Percentiles rank a stretch among this genome's conserved stretches.
phyloP scores from a whole-genome alignment of 495 filamentous ascomycete genomes.

The Penicillium herquei region DNA sequence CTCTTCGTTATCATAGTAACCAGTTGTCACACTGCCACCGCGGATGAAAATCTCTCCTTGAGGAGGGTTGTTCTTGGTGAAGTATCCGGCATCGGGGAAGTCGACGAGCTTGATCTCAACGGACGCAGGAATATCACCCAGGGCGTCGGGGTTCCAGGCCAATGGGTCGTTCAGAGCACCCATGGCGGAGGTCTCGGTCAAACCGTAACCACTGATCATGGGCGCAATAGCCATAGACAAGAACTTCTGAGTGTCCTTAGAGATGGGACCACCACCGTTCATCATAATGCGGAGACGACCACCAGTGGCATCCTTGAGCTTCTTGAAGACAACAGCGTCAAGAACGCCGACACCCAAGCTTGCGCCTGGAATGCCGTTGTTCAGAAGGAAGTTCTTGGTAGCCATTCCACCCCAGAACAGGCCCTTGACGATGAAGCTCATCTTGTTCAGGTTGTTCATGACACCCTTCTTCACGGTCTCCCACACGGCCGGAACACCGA shows the following conservation, averaged over 20 bases:
- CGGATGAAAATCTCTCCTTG: constrained; percentile 95
- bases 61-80: constrained; percentile 79
- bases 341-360: constrained; percentile 60
- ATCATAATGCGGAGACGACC: constrained; percentile 76
- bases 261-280: constrained; percentile 84
- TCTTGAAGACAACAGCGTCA: constrained; percentile 81
- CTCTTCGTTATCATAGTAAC: constrained; percentile 79
- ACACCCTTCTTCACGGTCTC: constrained; percentile 99
- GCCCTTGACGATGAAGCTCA: constrained; percentile 68
- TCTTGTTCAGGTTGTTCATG: constrained; percentile 76
- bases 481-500: constrained; percentile 96
- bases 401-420: constrained; percentile 92
- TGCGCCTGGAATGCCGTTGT: constrained; percentile 70
- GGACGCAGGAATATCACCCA: constrained; percentile 78
- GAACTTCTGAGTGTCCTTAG: constrained; percentile 84
- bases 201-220: constrained; percentile 91
- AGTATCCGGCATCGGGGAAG: constrained; percentile 91
- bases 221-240: constrained; percentile 84
- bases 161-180: constrained; percentile 85
- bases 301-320: constrained; percentile 88
- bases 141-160: constrained; percentile 80
- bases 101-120: constrained; percentile 95
- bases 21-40: constrained; percentile 66
- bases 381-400: constrained; percentile 78
- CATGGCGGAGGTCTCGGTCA: constrained; percentile 95